Base-by-base conservation (phyloP, 2,329 filamentous ascomycete genomes). In the Verticillium klebahnii region DNA sequence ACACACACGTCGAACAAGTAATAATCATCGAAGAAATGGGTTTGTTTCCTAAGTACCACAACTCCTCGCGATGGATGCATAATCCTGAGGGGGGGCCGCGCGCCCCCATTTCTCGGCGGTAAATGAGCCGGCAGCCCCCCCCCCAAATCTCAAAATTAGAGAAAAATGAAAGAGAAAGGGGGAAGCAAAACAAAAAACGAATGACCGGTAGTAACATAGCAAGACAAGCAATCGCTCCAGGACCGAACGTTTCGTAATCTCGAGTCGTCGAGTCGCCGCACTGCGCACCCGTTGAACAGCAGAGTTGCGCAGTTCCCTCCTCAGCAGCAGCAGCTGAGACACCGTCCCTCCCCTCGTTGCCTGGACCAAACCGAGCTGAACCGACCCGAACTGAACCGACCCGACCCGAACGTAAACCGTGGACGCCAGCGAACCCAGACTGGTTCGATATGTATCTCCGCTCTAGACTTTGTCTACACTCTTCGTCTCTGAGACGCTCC, bases 401-500 rank as follows among this genome's bases (percentile, higher is more conserved):
- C 45, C 12, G 19, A 50, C 14, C 45, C 19, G 19, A 23, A 25
- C 45, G n/a, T 36, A 61, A 60, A n/a, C 59, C 56, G 45, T 39
- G 15, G 59, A 62, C 60, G 58, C 59, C 62, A 54, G 36, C 37
- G 40, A 60, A 45, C 32, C 54, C 40, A 57, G 59, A 36, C 31
- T 62, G 58, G 23, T 56, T 61, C 60, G 60, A 39, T 34, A 9
- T 62, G 37, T 60, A 60, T 45, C 58, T 54, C 11, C 57, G 19
- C 23, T 58, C 37, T 50, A 50, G 45, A 23, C 45, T 23, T 50
- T 8, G n/a, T 50, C 45, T 50, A 23, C 45, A 50, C 17, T 50
- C 45, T 50, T 50, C n/a, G 19, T 23, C 45, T n/a, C n/a, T n/a
- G 19, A 12, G 45, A 23, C 45, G 19, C n/a, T 50, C 45, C 8